Conservation (phyloP, 2,329 filamentous ascomycete genomes). For the Fusarium nisikadoi region DNA sequence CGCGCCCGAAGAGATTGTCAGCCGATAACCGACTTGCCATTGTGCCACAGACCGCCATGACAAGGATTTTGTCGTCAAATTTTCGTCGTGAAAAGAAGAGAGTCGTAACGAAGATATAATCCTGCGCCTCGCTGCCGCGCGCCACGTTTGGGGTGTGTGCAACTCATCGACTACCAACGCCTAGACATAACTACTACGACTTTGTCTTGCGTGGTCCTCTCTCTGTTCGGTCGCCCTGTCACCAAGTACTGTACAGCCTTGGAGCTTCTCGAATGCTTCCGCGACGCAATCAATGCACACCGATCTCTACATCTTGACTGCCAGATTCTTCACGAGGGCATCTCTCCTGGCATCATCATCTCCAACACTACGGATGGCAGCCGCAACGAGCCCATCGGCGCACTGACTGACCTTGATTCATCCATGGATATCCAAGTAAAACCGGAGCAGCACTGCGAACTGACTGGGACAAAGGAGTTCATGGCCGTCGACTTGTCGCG, state of each 20-base stretch:
- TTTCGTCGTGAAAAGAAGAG: conserved; percentile 13
- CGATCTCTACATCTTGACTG: conserved; percentile 47
- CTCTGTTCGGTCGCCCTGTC: conserved; percentile 26
- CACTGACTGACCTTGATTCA: conserved; percentile 38
- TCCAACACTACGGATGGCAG: not conserved
- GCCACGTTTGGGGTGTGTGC: conserved; percentile 25
- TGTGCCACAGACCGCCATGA: not conserved
- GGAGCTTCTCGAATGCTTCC: conserved; percentile 49
- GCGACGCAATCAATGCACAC: conserved; percentile 52
- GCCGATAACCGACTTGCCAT: conserved; percentile 33
- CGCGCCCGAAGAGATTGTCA: conserved; percentile 23
- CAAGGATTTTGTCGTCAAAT: conserved; percentile 29
- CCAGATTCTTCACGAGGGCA: conserved; percentile 51
- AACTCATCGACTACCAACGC: conserved; percentile 18
- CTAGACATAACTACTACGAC: not conserved
- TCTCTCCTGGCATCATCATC: conserved; percentile 54
- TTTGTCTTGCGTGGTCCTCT: conserved; percentile 11
- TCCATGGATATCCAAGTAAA: conserved; percentile 29
- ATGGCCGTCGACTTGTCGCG: conserved; percentile 42
- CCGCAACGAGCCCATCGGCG: conserved; percentile 26
- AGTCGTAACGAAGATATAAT: conserved; percentile 25
- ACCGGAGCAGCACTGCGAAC: conserved; percentile 26
- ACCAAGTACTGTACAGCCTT: conserved; percentile 40
- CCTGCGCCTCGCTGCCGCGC: conserved; percentile 20
- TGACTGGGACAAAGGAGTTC: conserved; percentile 38